Evolutionary conservation across 306 rosid genomes (phyloP).

Genomic region (Herpetospermum pedunculosum): DNA sequence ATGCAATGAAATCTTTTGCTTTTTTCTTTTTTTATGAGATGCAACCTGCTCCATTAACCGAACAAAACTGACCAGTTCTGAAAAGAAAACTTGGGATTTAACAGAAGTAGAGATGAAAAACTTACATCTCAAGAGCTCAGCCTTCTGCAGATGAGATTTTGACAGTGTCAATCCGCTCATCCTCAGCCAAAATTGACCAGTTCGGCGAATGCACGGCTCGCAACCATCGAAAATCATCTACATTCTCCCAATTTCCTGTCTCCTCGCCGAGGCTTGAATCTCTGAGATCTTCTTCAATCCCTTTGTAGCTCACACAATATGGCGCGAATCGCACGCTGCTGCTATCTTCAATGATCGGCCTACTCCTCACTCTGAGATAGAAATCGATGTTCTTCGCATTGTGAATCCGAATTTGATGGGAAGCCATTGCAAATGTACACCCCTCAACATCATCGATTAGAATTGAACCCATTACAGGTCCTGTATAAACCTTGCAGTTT

Average conservation of each 20-base stretch:
- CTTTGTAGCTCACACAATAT: conserved; percentile 52
- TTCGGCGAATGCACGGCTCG: conserved; percentile 70
- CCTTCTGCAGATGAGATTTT: conserved; percentile 15
- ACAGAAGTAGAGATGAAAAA: not conserved
- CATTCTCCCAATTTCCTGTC: conserved; percentile 74
- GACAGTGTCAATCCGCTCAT: conserved; percentile 41
- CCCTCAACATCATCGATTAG: conserved; percentile 60
- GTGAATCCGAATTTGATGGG: conserved; percentile 89
- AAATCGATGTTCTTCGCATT: conserved; percentile 46
- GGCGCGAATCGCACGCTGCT: conserved; percentile 61
- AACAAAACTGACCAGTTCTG: not conserved
- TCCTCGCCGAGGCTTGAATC: conserved; percentile 43
- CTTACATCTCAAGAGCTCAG: not conserved
- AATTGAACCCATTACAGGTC: conserved; percentile 58
- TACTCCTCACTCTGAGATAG: conserved; percentile 76
- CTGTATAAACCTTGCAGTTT: conserved; percentile 47
- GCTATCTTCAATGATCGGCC: conserved; percentile 76
- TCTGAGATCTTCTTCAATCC: conserved; percentile 56
- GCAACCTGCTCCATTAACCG: not conserved
- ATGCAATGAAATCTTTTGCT: too few species aligned
- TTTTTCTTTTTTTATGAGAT: too few species aligned
- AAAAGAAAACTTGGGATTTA: not conserved
- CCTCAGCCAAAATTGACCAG: conserved; percentile 64
- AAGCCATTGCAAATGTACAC: conserved; percentile 53
- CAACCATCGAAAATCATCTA: conserved; percentile 83